Base-by-base conservation (phyloP, 345 rosid genomes). In the Noccaea caerulescens region DNA sequence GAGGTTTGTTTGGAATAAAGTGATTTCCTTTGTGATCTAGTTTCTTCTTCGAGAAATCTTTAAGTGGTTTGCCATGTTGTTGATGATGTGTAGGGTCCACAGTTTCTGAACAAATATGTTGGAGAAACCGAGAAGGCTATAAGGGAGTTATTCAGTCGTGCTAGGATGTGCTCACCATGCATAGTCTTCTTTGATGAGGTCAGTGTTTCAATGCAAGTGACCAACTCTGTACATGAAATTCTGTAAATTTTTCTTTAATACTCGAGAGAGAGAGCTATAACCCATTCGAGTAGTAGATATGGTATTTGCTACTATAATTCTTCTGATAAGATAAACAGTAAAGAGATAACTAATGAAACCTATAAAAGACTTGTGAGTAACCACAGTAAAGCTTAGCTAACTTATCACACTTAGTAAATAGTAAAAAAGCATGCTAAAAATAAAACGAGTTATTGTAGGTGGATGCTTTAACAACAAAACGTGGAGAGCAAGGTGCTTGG, bases 51-150 rank as follows among this genome's bases (percentile, higher is more conserved):
- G 36, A 33, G 5, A 33, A 33, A 33, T 33, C 5, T 33, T 33
- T 4, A 33, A 6, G 7, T 33, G 6, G 36, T 33, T 33, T 33
- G 6, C 7, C 42, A 10, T 52, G 54, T 46, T 46, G 51, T 14
- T 25, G 14, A 27, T 52, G 14, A 6, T 52, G 57, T 52, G 14
- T 75, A 87, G 90, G 96, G 95, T 43, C 93, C 96, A 56, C 87
- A 92, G 47, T 88, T 87, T 68, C 68, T 90, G 71, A 88, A 79
- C 72, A 88, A 90, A 79, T 90, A 88, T 78, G 93, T 90, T 77
- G 98, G 98, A 76, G 96, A 92, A 69, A 92, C 87, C 54, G 90
- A 92, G 77, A 79, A 73, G 67, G 87, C 88, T 39, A 86, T 92
- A 75, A 80, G 91, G 55, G 84, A 84, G 37, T 61, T 71, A 4